Evolutionary conservation across 345 rosid genomes (phyloP), one percentile per base, ranked within the genome.

Genomic region (Dipteronia dyeriana): DNA sequence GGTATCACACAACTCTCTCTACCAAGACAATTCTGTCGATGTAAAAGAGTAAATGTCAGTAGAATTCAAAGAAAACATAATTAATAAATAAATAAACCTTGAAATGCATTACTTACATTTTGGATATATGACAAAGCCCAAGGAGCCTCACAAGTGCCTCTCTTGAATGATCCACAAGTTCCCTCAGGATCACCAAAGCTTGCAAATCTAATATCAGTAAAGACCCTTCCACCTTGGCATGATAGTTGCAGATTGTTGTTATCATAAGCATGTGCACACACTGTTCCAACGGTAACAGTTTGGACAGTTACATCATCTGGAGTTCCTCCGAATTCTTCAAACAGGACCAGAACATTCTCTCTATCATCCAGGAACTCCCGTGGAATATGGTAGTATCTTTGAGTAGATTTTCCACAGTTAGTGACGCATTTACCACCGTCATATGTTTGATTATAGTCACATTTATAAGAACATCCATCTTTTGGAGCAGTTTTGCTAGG

Each of bases 371-470:
- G 81, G 74, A 84, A 79, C 0, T 79, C 73, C 11, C 94, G 82
- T 0, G 93, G 93, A 66, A 91, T 68, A 68, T 90, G 93, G 62
- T 90, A 90, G 87, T 87, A 86, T 85, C 90, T 85, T 71, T 90
- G 93, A 26, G 86, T 80, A 38, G 95, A 87, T 68, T 87, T 63
- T 11, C 92, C 91, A 16, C 95, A 91, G 57, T 87, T 86, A 17
- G 76, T 82, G 16, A 68, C 20, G 16, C 94, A 87, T 66, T 26
- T 81, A 1, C 66, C 69, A 19, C 77, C 26, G 2, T 19, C 31
- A 51, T 89, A 88, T 11, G 19, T 0, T 5, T 88, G 90, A 20
- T 91, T 90, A 69, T 88, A 92, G 51, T 87, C 85, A 66, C 95
- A 94, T 0, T 22, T 78, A 1, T 62, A 62, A 29, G 57, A 65